phyloP scores from a whole-genome alignment of 176 grass and related monocot species.

The Oryza brachyantha region DNA sequence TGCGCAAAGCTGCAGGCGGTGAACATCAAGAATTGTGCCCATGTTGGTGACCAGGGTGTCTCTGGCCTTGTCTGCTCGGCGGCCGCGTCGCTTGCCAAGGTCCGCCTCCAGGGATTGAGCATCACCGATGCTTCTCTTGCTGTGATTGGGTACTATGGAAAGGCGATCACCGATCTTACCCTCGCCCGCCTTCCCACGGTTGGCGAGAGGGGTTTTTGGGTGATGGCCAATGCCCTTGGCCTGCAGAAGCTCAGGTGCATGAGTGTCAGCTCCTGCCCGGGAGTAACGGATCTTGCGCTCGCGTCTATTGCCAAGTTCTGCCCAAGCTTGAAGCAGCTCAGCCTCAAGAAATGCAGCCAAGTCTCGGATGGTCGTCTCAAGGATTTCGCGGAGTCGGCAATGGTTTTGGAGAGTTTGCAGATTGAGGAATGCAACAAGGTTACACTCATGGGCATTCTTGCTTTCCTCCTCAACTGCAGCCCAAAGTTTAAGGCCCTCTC shows the following conservation, averaged over 20 bases:
- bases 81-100: slow-evolving; percentile 47
- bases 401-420: slow-evolving; percentile 55
- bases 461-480: slow-evolving; percentile 66
- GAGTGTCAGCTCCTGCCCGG: slow-evolving; percentile 58
- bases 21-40: slow-evolving; percentile 71
- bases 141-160: slow-evolving; percentile 78
- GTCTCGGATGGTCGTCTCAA: slow-evolving; percentile 72
- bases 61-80: slow-evolving; percentile 60
- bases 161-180: slow-evolving; percentile 59
- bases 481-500: slow-evolving; percentile 68
- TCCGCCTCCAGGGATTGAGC: slow-evolving; percentile 74
- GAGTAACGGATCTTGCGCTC: slow-evolving; percentile 73
- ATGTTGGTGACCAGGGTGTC: slow-evolving; percentile 73
- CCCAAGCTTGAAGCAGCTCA: slow-evolving; percentile 64
- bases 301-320: slow-evolving; percentile 70
- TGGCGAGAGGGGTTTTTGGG: slow-evolving; percentile 91
- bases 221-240: slow-evolving; percentile 90
- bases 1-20: slow-evolving; percentile 68
- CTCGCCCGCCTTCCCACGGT: slow-evolving; percentile 56
- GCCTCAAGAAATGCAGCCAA: slow-evolving; percentile 63
- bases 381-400: slow-evolving; percentile 59
- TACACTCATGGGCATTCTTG: slow-evolving; percentile 70
- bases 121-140: slow-evolving; percentile 80
- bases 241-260: slow-evolving; percentile 77
- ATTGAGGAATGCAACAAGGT: slow-evolving; percentile 79